These are phyloP conservation scores for Tilletiaria anomala DNA, from an alignment of 1,284 basidiomycete genomes.

Conservation along the genomic window DNA sequence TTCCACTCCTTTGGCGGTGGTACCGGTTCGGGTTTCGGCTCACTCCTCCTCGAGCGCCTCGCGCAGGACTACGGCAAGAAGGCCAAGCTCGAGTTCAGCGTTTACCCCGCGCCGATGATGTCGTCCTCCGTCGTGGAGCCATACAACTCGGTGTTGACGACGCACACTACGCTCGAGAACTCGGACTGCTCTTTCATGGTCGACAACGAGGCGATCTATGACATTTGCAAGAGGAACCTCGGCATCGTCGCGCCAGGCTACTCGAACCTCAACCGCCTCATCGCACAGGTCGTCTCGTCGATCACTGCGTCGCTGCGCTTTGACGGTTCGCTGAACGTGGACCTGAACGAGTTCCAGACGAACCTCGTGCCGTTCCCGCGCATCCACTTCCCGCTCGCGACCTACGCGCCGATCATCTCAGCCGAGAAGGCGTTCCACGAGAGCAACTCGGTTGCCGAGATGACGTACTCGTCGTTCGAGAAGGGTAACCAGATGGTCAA, in stretches of 20 bases:
- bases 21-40: conserved; percentile 97
- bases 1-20: conserved; percentile 99
- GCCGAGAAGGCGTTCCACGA: conserved; percentile 70
- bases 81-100: conserved; percentile 96
- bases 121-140: conserved; percentile 92
- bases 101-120: conserved; percentile 62
- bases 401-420: conserved; percentile 86
- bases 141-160: conserved; percentile 97
- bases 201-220: conserved; percentile 58
- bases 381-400: conserved; percentile 95
- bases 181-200: conserved; percentile 70
- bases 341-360: conserved; percentile 97
- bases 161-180: conserved; percentile 97
- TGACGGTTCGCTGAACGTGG: conserved; percentile 94
- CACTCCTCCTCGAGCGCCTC: conserved; percentile 84
- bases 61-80: conserved; percentile 98
- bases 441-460: conserved; percentile 92
- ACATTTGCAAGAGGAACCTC: conserved; percentile 94
- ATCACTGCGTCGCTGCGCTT: conserved; percentile 94
- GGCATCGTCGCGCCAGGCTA: conserved; percentile 75
- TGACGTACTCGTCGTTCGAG: conserved; percentile 98
- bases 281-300: conserved; percentile 74
- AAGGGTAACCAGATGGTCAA: conserved; percentile 85
- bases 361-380: conserved; percentile 71
- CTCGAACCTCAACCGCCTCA: conserved; percentile 87